These are phyloP conservation scores for Oryza rufipogon DNA, from an alignment of 176 grass and related monocot species.

Conservation along the genomic window DNA sequence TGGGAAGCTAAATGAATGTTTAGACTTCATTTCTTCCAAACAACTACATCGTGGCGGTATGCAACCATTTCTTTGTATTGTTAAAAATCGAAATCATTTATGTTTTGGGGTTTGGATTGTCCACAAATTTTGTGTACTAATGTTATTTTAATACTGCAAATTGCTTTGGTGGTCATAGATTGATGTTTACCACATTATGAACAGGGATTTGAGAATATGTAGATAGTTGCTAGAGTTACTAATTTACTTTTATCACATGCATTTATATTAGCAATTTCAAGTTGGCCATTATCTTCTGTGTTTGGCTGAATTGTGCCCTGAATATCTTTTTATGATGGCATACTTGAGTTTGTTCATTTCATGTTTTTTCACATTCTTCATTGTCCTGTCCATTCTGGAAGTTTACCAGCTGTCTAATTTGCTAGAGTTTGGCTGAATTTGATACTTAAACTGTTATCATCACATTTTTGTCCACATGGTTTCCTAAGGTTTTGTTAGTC, in stretches of 20 bases:
- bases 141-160: neutral
- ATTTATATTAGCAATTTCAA: slow-evolving; percentile 24
- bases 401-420: neutral
- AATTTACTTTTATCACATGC: neutral
- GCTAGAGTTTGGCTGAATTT: too few species aligned
- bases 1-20: slow-evolving; percentile 82
- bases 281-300: neutral
- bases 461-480: neutral
- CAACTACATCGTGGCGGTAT: slow-evolving; percentile 95
- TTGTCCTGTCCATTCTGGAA: slow-evolving; percentile 15
- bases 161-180: neutral
- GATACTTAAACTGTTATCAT: neutral
- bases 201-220: neutral
- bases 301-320: slow-evolving; percentile 3
- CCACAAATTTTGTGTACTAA: neutral
- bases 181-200: neutral
- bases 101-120: neutral
- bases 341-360: slow-evolving; percentile 3
- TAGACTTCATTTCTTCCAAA: slow-evolving; percentile 98
- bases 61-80: slow-evolving; percentile 28
- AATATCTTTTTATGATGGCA: slow-evolving; percentile 14
- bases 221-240: neutral
- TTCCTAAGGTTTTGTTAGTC: slow-evolving; percentile 18
- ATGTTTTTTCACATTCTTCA: slow-evolving; percentile 7
- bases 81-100: neutral